phyloP scores from a whole-genome alignment of 2,329 filamentous ascomycete species.

The Daldinia sp. region DNA sequence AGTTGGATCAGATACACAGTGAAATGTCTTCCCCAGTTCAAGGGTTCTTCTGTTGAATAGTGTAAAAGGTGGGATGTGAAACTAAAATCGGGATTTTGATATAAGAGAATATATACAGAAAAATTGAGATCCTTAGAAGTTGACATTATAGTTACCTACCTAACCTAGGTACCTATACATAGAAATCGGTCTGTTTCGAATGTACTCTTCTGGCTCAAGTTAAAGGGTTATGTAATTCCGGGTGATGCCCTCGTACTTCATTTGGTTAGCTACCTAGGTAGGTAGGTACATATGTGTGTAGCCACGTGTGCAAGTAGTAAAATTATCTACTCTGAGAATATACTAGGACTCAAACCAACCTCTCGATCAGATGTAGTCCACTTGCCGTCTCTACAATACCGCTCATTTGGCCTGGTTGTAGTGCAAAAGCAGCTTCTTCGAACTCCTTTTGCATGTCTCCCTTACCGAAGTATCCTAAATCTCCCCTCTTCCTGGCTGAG shows the following conservation, averaged over 20 bases:
- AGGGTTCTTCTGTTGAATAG: too few relatives aligned
- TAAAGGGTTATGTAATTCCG: not conserved
- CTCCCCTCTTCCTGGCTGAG: slow-evolving; percentile 91
- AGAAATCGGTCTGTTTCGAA: not conserved
- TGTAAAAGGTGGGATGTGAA: too few relatives aligned
- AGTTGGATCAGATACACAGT: too few relatives aligned
- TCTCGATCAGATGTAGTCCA: slow-evolving; percentile 93
- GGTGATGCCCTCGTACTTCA: not conserved
- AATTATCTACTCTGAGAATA: not conserved
- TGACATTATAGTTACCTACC: too few relatives aligned
- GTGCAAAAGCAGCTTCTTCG: slow-evolving; percentile 91
- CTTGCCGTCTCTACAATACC: slow-evolving; percentile 89
- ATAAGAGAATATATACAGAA: too few relatives aligned
- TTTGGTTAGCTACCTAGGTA: not conserved
- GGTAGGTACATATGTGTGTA: too few relatives aligned
- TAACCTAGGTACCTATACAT: not conserved
- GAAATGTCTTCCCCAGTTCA: too few relatives aligned
- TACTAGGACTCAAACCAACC: slow-evolving; percentile 43
- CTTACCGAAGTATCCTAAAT: slow-evolving; percentile 92
- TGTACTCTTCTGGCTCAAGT: not conserved
- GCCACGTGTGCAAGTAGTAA: not conserved
- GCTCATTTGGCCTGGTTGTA: slow-evolving; percentile 88
- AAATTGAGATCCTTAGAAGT: too few relatives aligned
- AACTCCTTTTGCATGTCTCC: slow-evolving; percentile 99
- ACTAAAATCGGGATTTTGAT: too few relatives aligned